Percentiles rank a stretch among this genome's conserved stretches.
phyloP scores from a whole-genome alignment of 2,329 filamentous ascomycete genomes.

The Zalaria obscura region DNA sequence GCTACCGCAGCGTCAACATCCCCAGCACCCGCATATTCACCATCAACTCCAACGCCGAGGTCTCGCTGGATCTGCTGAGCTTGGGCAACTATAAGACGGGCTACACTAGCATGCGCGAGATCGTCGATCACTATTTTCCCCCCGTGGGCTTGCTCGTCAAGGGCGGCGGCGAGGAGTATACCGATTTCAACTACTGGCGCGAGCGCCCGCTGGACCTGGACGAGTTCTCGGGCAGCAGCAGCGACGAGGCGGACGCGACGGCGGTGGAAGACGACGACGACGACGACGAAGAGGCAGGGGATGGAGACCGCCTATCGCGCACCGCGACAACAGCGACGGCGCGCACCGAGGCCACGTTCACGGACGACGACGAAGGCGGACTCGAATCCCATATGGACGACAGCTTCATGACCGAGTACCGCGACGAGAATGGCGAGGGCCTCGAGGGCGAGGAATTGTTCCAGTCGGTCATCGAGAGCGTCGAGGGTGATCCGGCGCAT shows the following conservation, averaged over 20 bases:
- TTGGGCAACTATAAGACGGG: slow-evolving; percentile 93
- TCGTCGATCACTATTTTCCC: slow-evolving; percentile 97
- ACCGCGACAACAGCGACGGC: neutral
- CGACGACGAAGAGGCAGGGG: slow-evolving; percentile 3
- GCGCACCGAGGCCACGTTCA: slow-evolving; percentile 3
- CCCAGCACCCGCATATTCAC: slow-evolving; percentile 91
- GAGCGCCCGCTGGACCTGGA: slow-evolving; percentile 70
- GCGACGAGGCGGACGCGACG: slow-evolving; percentile 29
- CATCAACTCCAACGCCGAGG: slow-evolving; percentile 95
- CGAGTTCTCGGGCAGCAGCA: slow-evolving; percentile 78
- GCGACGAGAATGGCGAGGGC: slow-evolving; percentile 25
- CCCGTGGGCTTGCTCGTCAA: slow-evolving; percentile 76
- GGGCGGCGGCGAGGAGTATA: slow-evolving; percentile 85
- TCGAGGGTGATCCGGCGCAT: slow-evolving; percentile 25
- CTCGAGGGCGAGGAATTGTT: slow-evolving; percentile 27
- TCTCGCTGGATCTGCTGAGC: slow-evolving; percentile 76
- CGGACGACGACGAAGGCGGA: slow-evolving; percentile 5
- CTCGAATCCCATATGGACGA: slow-evolving; percentile 2
- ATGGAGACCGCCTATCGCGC: neutral
- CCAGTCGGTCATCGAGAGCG: slow-evolving; percentile 36
- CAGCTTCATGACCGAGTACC: slow-evolving; percentile 12
- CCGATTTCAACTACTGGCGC: slow-evolving; percentile 95
- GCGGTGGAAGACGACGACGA: slow-evolving; percentile 5
- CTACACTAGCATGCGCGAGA: slow-evolving; percentile 92
- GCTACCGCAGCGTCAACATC: slow-evolving; percentile 91